Base-by-base conservation (phyloP, 2,329 filamentous ascomycete genomes). In the Colletotrichum horii region DNA sequence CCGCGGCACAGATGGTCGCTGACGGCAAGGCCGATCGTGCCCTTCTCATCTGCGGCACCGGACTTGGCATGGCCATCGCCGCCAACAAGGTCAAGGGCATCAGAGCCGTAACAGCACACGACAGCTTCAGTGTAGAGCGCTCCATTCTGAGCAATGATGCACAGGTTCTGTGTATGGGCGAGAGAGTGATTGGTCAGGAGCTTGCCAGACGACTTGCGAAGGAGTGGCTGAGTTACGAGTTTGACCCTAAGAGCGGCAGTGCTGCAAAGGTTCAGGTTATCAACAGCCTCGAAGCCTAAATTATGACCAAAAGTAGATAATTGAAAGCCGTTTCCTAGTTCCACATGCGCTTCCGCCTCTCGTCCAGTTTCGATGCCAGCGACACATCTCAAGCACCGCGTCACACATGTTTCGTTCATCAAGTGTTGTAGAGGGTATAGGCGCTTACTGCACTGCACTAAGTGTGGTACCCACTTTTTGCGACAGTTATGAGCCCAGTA, bases 51-150 rank as follows among this genome's bases (percentile, higher is more conserved):
- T 97, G 95, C 86, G 95, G 95, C 4, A 97, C 95, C 0, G 95
- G 95, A 0, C 90, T 98, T 9, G 95, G 95, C 24, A 95, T 98
- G 9, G 95, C 95, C 80, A 97, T 97, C 82, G 87, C 91, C n/a
- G 95, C 95, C 78, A 97, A 97, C 89, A 97, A 97, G 84, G 92
- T 97, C 78, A 93, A 92, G 72, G 95, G 95, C 8, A 92, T 97
- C 76, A 89, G 95, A 28, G 95, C 95, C n/a, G 95, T 97, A 22
- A 97, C 95, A 7, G 95, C 95, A 2, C 95, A 98, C 83, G 95
- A 97, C 83, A 93, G 92, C 78, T 98, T 96, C 87, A 93, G 91
- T 71, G 94, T 97, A 8, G 95, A 97, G 89, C 87, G 95, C 66
- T 92, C 94, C 24, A 91, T 97, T 14, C 85, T 96, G 80, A 95